These are phyloP conservation scores for Paraconiothyrium sp. DNA, from an alignment of 2,329 filamentous ascomycete species.

Conservation along the genomic window DNA sequence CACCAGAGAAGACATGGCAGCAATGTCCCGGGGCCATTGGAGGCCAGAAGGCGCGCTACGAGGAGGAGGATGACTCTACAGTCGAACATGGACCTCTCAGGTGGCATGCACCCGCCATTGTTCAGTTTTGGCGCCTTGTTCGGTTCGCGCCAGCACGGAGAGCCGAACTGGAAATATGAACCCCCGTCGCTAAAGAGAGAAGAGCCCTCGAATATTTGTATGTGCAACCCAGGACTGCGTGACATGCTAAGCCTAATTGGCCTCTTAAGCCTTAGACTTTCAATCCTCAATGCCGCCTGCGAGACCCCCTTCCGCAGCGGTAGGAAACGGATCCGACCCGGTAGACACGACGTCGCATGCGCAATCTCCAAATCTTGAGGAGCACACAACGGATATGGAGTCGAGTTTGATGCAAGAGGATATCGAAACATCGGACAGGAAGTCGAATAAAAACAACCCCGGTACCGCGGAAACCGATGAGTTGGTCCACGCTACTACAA, in stretches of 20 bases:
- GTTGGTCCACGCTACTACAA: not conserved
- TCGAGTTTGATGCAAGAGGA: not conserved
- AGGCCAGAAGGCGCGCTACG: constrained; percentile 65
- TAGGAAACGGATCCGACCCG: not conserved
- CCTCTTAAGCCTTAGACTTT: not conserved
- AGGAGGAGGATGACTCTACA: constrained; percentile 64
- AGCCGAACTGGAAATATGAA: constrained; percentile 47
- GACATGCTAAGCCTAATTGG: not conserved
- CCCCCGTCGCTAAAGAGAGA: constrained; percentile 36
- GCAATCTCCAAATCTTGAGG: too few relatives aligned
- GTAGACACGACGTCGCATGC: not conserved
- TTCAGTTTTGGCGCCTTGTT: constrained; percentile 43
- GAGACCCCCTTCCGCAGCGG: not conserved
- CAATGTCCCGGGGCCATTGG: constrained; percentile 69
- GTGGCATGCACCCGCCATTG: constrained; percentile 28
- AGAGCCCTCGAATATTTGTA: constrained; percentile 30
- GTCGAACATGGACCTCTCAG: constrained; percentile 50
- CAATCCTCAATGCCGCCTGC: not conserved
- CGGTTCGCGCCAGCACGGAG: constrained; percentile 31
- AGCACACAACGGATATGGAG: not conserved
- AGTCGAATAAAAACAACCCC: not conserved
- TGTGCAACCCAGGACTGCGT: constrained; percentile 12
- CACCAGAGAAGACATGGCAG: constrained; percentile 65
- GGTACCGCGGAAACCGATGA: not conserved
- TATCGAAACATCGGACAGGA: not conserved